Evolutionary conservation across 1,139 yeast species (phyloP).

Genomic region (Arxiozyma heterogenica): DNA sequence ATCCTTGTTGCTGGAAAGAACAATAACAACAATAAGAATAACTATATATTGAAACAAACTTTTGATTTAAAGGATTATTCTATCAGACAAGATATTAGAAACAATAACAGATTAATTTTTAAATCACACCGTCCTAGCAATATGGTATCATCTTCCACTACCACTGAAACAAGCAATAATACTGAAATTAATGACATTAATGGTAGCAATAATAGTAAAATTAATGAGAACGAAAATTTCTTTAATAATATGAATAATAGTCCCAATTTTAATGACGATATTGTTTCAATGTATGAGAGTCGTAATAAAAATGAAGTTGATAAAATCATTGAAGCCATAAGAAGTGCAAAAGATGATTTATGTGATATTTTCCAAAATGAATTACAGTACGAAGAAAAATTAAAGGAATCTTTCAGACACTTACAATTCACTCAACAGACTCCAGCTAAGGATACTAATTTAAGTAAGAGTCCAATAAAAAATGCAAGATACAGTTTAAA

Average conservation of each 20-base stretch:
- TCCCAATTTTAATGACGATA: slow-evolving; percentile 10
- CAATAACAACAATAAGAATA: slow-evolving; percentile 23
- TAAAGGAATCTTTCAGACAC: slow-evolving; percentile 39
- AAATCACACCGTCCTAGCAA: slow-evolving; percentile 3
- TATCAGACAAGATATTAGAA: slow-evolving; percentile 29
- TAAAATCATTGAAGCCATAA: slow-evolving; percentile 50
- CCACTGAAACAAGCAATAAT: too few relatives aligned
- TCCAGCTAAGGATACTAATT: slow-evolving; percentile 21
- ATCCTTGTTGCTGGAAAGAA: slow-evolving; percentile 58
- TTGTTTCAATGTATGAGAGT: slow-evolving; percentile 36
- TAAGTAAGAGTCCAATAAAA: slow-evolving; percentile 21
- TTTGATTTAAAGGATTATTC: slow-evolving; percentile 63
- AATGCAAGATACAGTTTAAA: slow-evolving; percentile 22
- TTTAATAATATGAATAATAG: neutral
- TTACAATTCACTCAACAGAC: slow-evolving; percentile 29
- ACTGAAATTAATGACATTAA: neutral
- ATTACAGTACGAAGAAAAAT: slow-evolving; percentile 38
- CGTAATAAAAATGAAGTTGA: slow-evolving; percentile 52
- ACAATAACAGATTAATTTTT: slow-evolving; percentile 25
- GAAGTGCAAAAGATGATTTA: slow-evolving; percentile 57
- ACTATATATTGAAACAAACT: slow-evolving; percentile 66
- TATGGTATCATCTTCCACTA: neutral
- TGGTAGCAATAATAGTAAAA: too few relatives aligned
- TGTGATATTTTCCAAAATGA: slow-evolving; percentile 37
- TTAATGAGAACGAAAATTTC: neutral